phyloP scores from a whole-genome alignment of 306 rosid genomes.

The Rosa chinensis region DNA sequence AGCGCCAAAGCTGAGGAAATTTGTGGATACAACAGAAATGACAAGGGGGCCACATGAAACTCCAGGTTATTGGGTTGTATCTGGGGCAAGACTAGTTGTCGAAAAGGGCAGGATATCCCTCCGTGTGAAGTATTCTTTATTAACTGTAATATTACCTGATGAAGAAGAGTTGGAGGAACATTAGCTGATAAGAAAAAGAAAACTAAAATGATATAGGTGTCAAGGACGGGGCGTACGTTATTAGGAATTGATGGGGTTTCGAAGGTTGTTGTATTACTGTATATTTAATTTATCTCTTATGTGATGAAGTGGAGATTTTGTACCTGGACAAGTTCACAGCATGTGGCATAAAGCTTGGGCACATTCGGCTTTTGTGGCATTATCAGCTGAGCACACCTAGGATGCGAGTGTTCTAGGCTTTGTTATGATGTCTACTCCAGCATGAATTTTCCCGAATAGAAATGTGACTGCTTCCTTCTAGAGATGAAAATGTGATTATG shows the following conservation, averaged over 20 bases:
- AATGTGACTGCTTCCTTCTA: not conserved
- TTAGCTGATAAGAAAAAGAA: conserved; percentile 27
- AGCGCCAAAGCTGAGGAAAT: conserved; percentile 83
- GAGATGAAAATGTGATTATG: not conserved
- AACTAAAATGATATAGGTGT: not conserved
- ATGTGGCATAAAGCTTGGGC: not conserved
- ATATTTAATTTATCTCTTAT: not conserved
- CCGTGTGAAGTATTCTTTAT: conserved; percentile 75
- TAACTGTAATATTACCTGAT: conserved; percentile 68
- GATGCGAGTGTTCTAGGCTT: not conserved
- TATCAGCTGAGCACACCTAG: not conserved
- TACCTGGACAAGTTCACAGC: not conserved
- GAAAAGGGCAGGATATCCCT: conserved; percentile 89
- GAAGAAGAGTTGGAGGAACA: conserved; percentile 64
- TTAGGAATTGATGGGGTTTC: not conserved
- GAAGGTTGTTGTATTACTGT: not conserved
- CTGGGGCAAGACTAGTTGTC: conserved; percentile 87
- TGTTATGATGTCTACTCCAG: not conserved
- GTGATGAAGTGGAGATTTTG: not conserved
- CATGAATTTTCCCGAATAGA: not conserved
- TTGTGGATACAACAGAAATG: conserved; percentile 94
- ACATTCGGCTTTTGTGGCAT: not conserved
- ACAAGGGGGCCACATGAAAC: conserved; percentile 87
- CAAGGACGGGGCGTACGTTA: not conserved
- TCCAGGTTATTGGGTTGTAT: conserved; percentile 98